A percentile compares a stretch with the other conserved stretches of the same genome.
Evolutionary conservation across 2,329 filamentous ascomycete genomes (phyloP).

Genomic region (Fonsecaea pedrosoi): DNA sequence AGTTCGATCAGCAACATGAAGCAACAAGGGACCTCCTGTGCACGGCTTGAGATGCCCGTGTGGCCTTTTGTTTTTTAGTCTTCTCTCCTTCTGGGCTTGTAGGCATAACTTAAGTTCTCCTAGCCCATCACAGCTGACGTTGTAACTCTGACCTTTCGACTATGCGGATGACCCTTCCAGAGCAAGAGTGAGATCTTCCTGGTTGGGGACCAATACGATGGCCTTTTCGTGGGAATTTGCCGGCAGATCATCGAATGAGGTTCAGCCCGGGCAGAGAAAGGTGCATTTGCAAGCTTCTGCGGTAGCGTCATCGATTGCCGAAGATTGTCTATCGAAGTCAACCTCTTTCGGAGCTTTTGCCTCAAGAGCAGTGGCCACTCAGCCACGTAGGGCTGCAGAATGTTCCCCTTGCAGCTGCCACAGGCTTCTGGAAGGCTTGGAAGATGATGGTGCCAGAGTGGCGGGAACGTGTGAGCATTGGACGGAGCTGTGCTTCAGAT

Average conservation of each 20-base stretch:
- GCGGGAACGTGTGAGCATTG: background rate
- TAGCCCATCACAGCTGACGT: background rate
- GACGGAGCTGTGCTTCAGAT: background rate
- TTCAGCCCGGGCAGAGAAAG: background rate
- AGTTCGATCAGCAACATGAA: constrained; percentile 5
- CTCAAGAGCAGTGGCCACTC: constrained; percentile 2
- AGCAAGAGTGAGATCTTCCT: background rate
- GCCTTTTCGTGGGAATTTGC: background rate
- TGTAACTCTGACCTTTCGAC: background rate
- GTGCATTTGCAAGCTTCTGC: background rate
- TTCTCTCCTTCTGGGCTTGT: background rate
- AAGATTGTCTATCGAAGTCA: background rate
- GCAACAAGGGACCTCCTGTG: background rate
- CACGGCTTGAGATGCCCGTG: background rate
- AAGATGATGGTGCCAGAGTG: background rate
- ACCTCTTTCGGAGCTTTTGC: constrained; percentile 8
- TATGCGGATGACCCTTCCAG: background rate
- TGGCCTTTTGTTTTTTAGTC: background rate
- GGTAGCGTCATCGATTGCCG: background rate
- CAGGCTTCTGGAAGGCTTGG: constrained; percentile 13
- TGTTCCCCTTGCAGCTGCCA: constrained; percentile 3
- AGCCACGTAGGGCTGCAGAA: background rate
- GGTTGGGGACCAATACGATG: background rate
- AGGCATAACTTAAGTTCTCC: background rate
- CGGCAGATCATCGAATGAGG: background rate